A percentile compares a stretch with the other conserved stretches of the same genome.
Conservation (phyloP, 306 rosid species). For the Dryas drummondii region DNA sequence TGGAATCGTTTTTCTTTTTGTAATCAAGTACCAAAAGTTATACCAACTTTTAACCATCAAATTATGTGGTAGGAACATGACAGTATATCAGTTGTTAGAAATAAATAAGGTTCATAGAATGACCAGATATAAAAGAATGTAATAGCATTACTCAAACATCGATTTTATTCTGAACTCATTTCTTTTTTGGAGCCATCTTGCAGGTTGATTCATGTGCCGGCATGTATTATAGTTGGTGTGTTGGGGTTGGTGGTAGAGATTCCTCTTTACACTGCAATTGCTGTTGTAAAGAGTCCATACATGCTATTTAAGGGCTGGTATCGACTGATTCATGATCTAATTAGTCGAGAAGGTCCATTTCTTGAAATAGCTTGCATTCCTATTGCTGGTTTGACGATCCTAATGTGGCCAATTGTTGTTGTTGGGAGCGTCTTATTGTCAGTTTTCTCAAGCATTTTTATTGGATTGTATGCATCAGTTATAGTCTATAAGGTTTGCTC, state of each 20-base stretch:
- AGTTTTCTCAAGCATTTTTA: conserved; percentile 58
- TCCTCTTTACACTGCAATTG: conserved; percentile 67
- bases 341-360: conserved; percentile 88
- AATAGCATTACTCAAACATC: neutral
- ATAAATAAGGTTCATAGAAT: no score
- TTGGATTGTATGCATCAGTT: conserved; percentile 72
- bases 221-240: conserved; percentile 54
- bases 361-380: conserved; percentile 89
- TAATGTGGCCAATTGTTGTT: conserved; percentile 84
- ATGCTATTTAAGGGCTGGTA: conserved; percentile 78
- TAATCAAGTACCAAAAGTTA: no score
- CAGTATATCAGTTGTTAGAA: no score
- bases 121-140: no score
- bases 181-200: conserved; percentile 17
- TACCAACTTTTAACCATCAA: neutral
- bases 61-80: neutral
- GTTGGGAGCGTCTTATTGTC: conserved; percentile 63
- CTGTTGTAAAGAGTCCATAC: conserved; percentile 70
- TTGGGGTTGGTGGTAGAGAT: conserved; percentile 63
- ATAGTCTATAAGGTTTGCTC: conserved; percentile 74
- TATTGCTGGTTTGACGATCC: conserved; percentile 79
- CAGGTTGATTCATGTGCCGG: conserved; percentile 84
- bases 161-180: neutral
- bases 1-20: neutral
- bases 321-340: conserved; percentile 62